Percentiles rank a stretch among this genome's conserved stretches.
phyloP scores from a whole-genome alignment of 2,329 filamentous ascomycete genomes.

The Epichloe hybrida region DNA sequence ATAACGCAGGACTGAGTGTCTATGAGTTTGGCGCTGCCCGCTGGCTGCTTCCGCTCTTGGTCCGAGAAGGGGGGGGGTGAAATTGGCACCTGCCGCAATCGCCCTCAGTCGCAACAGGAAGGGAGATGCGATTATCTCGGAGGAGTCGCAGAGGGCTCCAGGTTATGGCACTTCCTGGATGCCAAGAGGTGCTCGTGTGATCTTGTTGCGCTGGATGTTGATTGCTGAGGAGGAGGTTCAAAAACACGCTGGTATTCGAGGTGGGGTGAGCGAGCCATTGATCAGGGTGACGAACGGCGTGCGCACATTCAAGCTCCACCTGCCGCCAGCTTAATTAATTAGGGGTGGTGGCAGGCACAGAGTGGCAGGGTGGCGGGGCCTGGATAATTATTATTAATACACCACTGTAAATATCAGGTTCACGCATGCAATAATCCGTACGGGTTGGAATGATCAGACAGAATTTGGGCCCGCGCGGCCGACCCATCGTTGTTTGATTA shows the following conservation, averaged over 20 bases:
- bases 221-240: background rate
- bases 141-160: too few species aligned
- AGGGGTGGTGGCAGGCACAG: too few species aligned
- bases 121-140: background rate
- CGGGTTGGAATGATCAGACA: too few species aligned
- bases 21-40: background rate
- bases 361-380: too few species aligned
- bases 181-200: background rate
- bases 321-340: background rate
- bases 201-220: background rate
- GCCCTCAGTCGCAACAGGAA: background rate
- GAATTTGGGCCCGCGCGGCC: too few species aligned
- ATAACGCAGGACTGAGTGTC: background rate
- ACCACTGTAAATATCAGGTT: too few species aligned
- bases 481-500: background rate
- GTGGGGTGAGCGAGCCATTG: background rate
- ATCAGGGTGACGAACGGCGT: background rate
- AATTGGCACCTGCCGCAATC: background rate
- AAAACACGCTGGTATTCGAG: background rate
- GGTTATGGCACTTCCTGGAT: background rate
- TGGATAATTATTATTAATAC: too few species aligned
- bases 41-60: background rate
- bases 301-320: background rate
- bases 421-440: too few species aligned
- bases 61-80: background rate